A percentile compares a stretch with the other conserved stretches of the same genome.
These are phyloP conservation scores for Castanea crenata DNA, from an alignment of 306 rosid genomes.

Conservation along the genomic window DNA sequence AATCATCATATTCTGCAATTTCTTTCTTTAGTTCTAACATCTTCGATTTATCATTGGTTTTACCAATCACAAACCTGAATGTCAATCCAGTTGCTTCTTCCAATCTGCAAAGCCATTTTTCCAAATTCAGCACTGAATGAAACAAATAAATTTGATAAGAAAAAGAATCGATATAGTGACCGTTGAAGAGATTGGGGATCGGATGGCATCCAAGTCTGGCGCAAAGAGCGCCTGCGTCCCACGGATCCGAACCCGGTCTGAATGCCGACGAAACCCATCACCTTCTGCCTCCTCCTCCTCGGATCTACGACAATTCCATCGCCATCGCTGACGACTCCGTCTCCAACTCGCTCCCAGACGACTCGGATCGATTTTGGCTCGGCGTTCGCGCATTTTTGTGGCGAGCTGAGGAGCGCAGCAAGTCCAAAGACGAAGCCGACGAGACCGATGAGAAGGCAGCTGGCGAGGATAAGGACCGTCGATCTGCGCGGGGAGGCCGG, in stretches of 20 bases:
- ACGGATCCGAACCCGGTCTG: conserved; percentile 83
- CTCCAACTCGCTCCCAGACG: conserved; percentile 59
- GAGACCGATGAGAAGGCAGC: conserved; percentile 41
- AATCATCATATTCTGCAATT: conserved; percentile 73
- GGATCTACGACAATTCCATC: neutral
- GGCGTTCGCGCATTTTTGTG: conserved; percentile 25
- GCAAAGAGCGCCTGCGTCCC: conserved; percentile 66
- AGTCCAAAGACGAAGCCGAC: conserved; percentile 51
- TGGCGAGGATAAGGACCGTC: conserved; percentile 30
- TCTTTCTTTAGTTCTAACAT: conserved; percentile 74
- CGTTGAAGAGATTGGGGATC: conserved; percentile 77
- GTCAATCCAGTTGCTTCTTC: conserved; percentile 98
- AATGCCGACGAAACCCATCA: conserved; percentile 88
- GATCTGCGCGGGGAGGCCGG: conserved; percentile 48
- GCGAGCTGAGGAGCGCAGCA: conserved; percentile 22
- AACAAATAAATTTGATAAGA: neutral
- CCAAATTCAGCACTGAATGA: too few species aligned
- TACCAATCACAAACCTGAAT: conserved; percentile 89
- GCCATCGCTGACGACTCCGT: neutral
- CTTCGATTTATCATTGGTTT: conserved; percentile 57
- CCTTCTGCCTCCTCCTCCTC: conserved; percentile 44
- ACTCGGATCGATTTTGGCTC: conserved; percentile 66
- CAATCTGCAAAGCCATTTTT: conserved; percentile 55
- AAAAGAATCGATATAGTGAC: conserved; percentile 29
- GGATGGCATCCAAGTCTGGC: conserved; percentile 94